phyloP scores from a whole-genome alignment of 2,329 filamentous ascomycete genomes.

The Epichloe festucae region DNA sequence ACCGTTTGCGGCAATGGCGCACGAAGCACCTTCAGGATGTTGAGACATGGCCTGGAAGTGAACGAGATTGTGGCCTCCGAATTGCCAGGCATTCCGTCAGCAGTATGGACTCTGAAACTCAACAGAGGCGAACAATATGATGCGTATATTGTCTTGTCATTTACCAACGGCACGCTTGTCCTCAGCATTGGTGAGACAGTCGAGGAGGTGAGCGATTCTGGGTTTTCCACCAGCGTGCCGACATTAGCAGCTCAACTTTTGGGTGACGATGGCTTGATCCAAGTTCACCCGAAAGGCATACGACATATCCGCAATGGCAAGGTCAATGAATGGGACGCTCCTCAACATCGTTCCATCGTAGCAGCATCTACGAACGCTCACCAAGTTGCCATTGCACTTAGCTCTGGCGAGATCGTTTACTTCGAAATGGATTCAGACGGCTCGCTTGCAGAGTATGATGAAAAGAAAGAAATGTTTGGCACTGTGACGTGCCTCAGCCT shows the following conservation, averaged over 20 bases:
- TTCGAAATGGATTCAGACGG: slow-evolving; percentile 95
- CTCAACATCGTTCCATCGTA: slow-evolving; percentile 88
- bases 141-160: slow-evolving; percentile 90
- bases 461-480: slow-evolving; percentile 88
- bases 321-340: slow-evolving; percentile 86
- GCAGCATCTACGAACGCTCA: slow-evolving; percentile 86
- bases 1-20: slow-evolving; percentile 80
- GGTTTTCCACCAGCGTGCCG: slow-evolving; percentile 76
- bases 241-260: slow-evolving; percentile 90
- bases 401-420: slow-evolving; percentile 92
- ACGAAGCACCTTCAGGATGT: slow-evolving; percentile 76
- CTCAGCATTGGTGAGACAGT: slow-evolving; percentile 94
- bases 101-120: slow-evolving; percentile 92
- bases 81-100: slow-evolving; percentile 73
- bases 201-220: slow-evolving; percentile 86
- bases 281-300: slow-evolving; percentile 94
- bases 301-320: slow-evolving; percentile 69
- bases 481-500: slow-evolving; percentile 93
- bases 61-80: slow-evolving; percentile 94
- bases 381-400: slow-evolving; percentile 87
- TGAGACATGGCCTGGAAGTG: slow-evolving; percentile 87
- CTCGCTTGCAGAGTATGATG: slow-evolving; percentile 82
- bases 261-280: slow-evolving; percentile 82
- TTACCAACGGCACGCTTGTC: slow-evolving; percentile 79
- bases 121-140: slow-evolving; percentile 73